A percentile compares a stretch with the other conserved stretches of the same genome.
Conservation (phyloP, 176 grass and related monocot genomes). For the Leersia perrieri region DNA sequence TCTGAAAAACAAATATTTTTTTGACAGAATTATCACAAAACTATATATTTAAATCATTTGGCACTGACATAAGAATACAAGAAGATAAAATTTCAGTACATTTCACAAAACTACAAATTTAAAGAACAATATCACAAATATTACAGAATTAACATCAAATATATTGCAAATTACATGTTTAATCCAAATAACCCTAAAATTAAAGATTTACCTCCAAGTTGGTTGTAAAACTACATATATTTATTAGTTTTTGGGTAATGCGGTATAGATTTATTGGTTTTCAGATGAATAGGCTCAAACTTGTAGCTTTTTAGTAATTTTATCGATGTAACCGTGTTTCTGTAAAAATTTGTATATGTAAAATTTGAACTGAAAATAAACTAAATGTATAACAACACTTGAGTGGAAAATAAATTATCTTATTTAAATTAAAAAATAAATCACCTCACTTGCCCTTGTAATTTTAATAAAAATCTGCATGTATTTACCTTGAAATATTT, state of each 20-base stretch:
- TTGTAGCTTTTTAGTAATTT: background rate
- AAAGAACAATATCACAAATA: background rate
- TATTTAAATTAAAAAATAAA: background rate
- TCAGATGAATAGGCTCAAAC: background rate
- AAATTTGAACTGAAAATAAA: background rate
- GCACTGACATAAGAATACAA: background rate
- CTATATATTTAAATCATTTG: background rate
- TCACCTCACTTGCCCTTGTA: background rate
- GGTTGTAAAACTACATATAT: too few species aligned
- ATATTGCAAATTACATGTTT: too few species aligned
- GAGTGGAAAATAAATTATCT: background rate
- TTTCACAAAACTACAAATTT: background rate
- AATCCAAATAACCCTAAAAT: too few species aligned
- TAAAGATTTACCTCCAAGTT: background rate
- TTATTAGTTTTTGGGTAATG: too few species aligned
- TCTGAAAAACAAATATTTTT: background rate
- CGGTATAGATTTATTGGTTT: too few species aligned
- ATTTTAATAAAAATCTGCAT: background rate
- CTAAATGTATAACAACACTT: background rate
- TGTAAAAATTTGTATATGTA: background rate
- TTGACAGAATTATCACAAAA: background rate
- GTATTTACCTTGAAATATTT: background rate
- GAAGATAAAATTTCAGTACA: background rate
- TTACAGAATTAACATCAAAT: background rate
- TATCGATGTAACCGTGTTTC: background rate